phyloP scores from a whole-genome alignment of 2,329 filamentous ascomycete genomes.

The Penicillium sp. region DNA sequence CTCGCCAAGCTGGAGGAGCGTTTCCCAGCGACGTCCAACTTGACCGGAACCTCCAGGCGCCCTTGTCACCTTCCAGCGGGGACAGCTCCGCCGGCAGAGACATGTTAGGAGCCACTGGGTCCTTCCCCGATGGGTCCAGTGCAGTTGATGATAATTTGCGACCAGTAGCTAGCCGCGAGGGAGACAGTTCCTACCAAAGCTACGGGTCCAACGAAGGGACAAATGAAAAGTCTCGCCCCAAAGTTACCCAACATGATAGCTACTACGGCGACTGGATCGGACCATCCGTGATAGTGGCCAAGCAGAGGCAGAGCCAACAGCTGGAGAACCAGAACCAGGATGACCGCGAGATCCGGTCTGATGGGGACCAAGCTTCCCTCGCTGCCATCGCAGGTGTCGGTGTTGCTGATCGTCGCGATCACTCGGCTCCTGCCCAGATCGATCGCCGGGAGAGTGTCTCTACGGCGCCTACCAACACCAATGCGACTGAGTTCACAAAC shows the following conservation, averaged over 20 bases:
- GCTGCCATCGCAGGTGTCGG: constrained; percentile 17
- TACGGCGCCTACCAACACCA: constrained; percentile 35
- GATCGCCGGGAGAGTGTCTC: constrained; percentile 33
- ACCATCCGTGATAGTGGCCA: constrained; percentile 34
- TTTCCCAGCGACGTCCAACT: constrained; percentile 94
- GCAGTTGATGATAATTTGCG: constrained; percentile 36
- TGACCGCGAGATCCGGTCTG: constrained; percentile 17
- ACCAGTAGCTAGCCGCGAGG: constrained; percentile 23
- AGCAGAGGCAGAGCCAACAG: constrained; percentile 22
- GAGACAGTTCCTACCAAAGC: constrained; percentile 13
- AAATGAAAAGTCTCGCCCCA: constrained; percentile 8
- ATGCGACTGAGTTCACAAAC: constrained; percentile 33
- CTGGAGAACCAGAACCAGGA: constrained; percentile 7
- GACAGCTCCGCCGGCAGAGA: constrained; percentile 69
- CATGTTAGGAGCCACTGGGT: constrained; percentile 58
- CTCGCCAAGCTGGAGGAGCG: constrained; percentile 83
- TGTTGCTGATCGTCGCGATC: constrained; percentile 19
- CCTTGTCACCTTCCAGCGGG: constrained; percentile 76
- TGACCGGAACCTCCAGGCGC: constrained; percentile 77
- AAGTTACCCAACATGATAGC: constrained; percentile 34
- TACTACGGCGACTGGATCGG: constrained; percentile 56
- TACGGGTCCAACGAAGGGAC: constrained; percentile 7
- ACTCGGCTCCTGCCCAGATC: constrained; percentile 17
- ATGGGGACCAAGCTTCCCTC: constrained; percentile 17
- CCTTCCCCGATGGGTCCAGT: constrained; percentile 50